phyloP scores from a whole-genome alignment of 305 asterid species.

The Stenogyne calaminthoides region DNA sequence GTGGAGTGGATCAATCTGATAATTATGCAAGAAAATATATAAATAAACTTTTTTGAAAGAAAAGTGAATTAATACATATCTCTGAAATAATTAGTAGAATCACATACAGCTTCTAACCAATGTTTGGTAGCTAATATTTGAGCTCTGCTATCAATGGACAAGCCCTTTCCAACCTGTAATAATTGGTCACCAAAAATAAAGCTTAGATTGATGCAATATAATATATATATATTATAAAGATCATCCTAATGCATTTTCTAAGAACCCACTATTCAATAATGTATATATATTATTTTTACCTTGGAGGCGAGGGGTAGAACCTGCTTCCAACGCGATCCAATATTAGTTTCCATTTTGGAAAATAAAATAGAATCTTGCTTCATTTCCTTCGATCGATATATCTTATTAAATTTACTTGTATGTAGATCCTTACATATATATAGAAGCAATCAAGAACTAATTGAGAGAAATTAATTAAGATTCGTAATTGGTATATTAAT shows the following conservation, averaged over 20 bases:
- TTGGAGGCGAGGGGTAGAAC: slow-evolving; percentile 33
- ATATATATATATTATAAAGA: not conserved
- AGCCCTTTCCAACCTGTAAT: slow-evolving; percentile 42
- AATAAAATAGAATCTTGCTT: slow-evolving; percentile 30
- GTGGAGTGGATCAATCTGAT: slow-evolving; percentile 39
- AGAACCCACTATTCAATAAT: no score
- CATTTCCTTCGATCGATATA: slow-evolving; percentile 20
- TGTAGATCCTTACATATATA: not conserved
- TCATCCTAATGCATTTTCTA: not conserved
- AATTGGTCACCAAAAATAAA: not conserved
- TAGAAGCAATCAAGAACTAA: not conserved
- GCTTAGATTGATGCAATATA: not conserved
- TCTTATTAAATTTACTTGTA: not conserved
- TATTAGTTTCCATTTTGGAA: slow-evolving; percentile 19
- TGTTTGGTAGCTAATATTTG: slow-evolving; percentile 14
- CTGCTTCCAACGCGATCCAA: slow-evolving; percentile 39
- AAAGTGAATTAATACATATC: not conserved
- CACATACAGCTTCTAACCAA: slow-evolving; percentile 49
- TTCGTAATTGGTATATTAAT: not conserved
- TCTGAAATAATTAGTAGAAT: not conserved
- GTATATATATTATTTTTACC: no score
- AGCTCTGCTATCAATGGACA: slow-evolving; percentile 38
- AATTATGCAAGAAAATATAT: no score
- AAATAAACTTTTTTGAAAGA: not conserved
- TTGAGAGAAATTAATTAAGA: not conserved